Conservation (phyloP, 441 rosid genomes). For the Populus hybrid region DNA sequence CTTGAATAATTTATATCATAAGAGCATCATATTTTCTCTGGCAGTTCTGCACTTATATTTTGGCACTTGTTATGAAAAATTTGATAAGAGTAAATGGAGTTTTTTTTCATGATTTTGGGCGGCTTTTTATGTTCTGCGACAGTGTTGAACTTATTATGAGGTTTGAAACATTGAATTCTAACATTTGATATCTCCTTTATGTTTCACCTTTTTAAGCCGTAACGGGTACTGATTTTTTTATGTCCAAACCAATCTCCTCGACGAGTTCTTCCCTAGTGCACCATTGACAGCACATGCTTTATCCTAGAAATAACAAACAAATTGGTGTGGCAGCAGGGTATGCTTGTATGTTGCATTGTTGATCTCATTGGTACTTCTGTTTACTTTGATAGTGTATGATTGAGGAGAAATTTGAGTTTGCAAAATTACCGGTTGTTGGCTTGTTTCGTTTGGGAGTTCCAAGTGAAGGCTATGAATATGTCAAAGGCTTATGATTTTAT, state of each 20-base stretch:
- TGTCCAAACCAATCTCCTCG: not conserved
- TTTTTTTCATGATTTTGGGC: not conserved
- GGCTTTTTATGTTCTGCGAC: not conserved
- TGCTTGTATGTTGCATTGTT: not conserved
- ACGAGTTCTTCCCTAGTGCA: not conserved
- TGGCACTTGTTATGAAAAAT: not conserved
- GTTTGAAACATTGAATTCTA: not conserved
- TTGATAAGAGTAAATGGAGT: not conserved
- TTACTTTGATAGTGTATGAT: not conserved
- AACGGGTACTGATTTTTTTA: not conserved
- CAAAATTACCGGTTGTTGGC: not conserved
- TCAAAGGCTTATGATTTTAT: not conserved
- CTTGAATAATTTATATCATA: slow-evolving; percentile 16
- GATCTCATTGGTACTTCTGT: not conserved
- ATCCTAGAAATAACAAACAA: not conserved
- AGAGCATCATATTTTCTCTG: not conserved
- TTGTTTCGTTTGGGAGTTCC: not conserved
- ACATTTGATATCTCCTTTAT: not conserved
- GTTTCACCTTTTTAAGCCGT: not conserved
- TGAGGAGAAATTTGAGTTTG: not conserved
- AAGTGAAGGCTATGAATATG: not conserved
- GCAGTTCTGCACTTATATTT: not conserved
- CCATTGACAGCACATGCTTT: not conserved
- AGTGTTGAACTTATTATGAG: not conserved
- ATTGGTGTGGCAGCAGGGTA: not conserved